Percentiles rank a stretch among this genome's conserved stretches.
Conservation (phyloP, 2,329 filamentous ascomycete genomes). For the Ophiostoma australiae region DNA sequence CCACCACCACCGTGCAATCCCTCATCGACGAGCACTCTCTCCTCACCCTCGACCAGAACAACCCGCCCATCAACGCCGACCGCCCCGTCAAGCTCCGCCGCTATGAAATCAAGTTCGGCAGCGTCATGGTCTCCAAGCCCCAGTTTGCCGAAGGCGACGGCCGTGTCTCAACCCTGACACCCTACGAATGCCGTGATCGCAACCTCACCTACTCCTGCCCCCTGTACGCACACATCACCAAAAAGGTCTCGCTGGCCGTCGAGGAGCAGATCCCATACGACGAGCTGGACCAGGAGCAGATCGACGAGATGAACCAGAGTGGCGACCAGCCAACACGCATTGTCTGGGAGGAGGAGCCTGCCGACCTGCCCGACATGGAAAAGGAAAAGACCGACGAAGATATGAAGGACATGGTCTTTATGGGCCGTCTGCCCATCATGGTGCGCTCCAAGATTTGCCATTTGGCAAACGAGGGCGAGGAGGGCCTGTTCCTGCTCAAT, state of each 20-base stretch:
- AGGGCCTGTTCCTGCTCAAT: constrained; percentile 83
- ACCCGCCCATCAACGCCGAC: constrained; percentile 69
- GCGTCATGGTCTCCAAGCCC: constrained; percentile 80
- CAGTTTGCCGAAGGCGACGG: constrained; percentile 92
- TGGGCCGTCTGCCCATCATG: constrained; percentile 96
- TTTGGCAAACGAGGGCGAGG: constrained; percentile 74
- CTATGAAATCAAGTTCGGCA: constrained; percentile 93
- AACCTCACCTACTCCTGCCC: constrained; percentile 94
- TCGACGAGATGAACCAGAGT: constrained; percentile 50
- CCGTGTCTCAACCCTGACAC: constrained; percentile 75
- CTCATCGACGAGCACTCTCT: constrained; percentile 88
- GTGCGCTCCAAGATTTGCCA: constrained; percentile 95
- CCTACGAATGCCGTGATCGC: constrained; percentile 90
- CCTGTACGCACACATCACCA: constrained; percentile 82
- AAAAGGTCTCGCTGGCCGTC: constrained; percentile 76
- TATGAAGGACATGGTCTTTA: constrained; percentile 72
- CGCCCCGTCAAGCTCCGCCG: constrained; percentile 68
- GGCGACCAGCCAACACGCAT: constrained; percentile 55
- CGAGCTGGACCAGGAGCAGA: constrained; percentile 64
- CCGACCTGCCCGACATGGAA: constrained; percentile 48
- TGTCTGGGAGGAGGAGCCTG: constrained; percentile 57
- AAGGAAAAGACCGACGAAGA: constrained; percentile 50
- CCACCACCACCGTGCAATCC: constrained; percentile 87
- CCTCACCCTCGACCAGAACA: constrained; percentile 89
- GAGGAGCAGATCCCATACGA: constrained; percentile 64